Evolutionary conservation across 2,329 filamentous ascomycete species (phyloP), one percentile per base, ranked within the genome.

Genomic region (Didymella sp.): DNA sequence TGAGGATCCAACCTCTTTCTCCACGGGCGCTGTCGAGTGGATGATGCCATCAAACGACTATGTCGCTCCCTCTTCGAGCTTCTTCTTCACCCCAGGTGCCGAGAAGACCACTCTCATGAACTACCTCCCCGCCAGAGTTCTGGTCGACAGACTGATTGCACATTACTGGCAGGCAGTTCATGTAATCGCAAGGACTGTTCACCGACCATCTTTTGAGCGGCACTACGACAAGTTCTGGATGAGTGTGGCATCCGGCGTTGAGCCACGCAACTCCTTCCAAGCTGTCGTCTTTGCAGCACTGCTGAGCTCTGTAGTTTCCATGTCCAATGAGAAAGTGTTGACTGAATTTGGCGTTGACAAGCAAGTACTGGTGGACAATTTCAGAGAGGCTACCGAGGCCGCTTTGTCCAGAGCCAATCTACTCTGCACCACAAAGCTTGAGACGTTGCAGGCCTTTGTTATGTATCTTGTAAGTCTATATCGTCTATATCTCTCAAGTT

Each of bases 371-470:
- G 79, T 89, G 4, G 81, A 87, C 21, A 86, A 83, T 44, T 70
- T 72, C 50, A 61, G 60, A 54, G 77, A 87, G 44, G 88, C 84
- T 1, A 85, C 87, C 6, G 90, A 92, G 75, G 82, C 83, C 24
- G 85, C 88, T 3, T 77, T 93, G 30, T 82, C 83, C 35, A 86
- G 86, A 68, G 88, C 89, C 4, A 88, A 90, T 68, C 89, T 92
- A 56, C 74, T 92, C 31, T 81, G 87, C 31, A 91, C 89, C 0
- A 90, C 85, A 0, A 88, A 86, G 62, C 77, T 91, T n/a, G 88
- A 91, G 72, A 90, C 87, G 0, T 79, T 93, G 66, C 90, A 92
- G 70, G 89, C 88, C 1, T 89, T 92, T 65, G 85, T 92, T 31
- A 89, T 91, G 80, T 92, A 91, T 62, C 79, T 92, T 76, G 87